Evolutionary conservation across 352 stramenopile genomes (phyloP).

Genomic region (Globisporangium takayamanum): DNA sequence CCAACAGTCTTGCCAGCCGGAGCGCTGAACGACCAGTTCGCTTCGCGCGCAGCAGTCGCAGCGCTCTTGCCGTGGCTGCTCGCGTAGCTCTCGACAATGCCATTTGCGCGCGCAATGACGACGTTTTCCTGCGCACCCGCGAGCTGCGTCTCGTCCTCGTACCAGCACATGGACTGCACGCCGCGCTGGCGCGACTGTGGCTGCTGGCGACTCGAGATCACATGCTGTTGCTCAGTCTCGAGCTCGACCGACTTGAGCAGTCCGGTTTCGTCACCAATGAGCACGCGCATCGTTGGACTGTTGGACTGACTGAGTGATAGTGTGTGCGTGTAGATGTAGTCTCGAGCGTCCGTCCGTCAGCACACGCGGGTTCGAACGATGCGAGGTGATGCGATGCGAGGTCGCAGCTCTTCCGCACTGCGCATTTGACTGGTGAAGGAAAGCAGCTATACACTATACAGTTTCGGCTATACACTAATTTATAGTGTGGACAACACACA

Average conservation of each 20-base stretch:
- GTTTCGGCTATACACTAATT: no score
- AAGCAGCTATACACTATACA: no score
- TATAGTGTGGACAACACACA: no score
- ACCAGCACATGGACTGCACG: constrained; percentile 59
- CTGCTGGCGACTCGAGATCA: constrained; percentile 38
- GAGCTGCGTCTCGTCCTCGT: constrained; percentile 37
- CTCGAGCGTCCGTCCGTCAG: neutral
- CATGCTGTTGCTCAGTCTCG: constrained; percentile 60
- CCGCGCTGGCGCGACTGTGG: constrained; percentile 38
- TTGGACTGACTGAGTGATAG: neutral
- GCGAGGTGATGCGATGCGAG: no score
- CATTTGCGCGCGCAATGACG: constrained; percentile 51
- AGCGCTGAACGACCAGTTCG: constrained; percentile 41
- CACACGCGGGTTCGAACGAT: no score
- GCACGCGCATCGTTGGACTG: constrained; percentile 44
- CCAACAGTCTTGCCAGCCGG: constrained; percentile 28
- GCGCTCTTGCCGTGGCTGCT: constrained; percentile 30
- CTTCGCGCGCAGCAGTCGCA: constrained; percentile 20
- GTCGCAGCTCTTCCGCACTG: no score
- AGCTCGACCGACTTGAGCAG: constrained; percentile 78
- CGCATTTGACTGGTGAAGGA: no score
- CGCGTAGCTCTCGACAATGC: constrained; percentile 61
- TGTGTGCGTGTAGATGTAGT: neutral
- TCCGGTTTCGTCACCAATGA: constrained; percentile 77
- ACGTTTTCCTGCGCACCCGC: constrained; percentile 34